Conservation (phyloP, 192 early-diverging fungal genomes). For the Backusella westeae region DNA sequence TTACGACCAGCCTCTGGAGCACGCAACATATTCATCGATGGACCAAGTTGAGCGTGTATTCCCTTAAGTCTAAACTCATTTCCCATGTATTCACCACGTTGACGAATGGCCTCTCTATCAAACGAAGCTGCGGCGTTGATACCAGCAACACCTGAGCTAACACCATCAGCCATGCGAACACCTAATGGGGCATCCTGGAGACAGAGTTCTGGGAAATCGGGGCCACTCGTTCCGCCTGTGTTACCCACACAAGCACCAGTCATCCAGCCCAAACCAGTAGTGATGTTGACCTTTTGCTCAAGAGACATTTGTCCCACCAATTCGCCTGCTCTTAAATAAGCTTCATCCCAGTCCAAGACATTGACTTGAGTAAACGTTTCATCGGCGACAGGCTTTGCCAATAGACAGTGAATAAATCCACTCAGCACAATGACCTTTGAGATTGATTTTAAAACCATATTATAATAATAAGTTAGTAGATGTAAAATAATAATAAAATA, state of each 20-base stretch:
- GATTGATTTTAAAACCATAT: background rate
- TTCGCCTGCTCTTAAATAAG: constrained; percentile 18
- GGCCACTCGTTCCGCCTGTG: constrained; percentile 24
- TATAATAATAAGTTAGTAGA: background rate
- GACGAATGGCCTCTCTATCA: constrained; percentile 49
- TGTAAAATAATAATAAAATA: too few relatives aligned
- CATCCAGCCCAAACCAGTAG: constrained; percentile 44
- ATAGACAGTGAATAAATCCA: background rate
- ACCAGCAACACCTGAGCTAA: constrained; percentile 45
- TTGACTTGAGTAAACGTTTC: background rate
- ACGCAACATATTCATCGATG: constrained; percentile 32
- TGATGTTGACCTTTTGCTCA: constrained; percentile 45
- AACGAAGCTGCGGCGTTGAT: constrained; percentile 64
- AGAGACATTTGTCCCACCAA: constrained; percentile 37
- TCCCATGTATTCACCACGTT: constrained; percentile 49
- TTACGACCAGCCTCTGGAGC: constrained; percentile 27
- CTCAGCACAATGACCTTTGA: background rate
- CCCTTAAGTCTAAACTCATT: constrained; percentile 57
- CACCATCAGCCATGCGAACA: constrained; percentile 42
- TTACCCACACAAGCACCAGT: constrained; percentile 49
- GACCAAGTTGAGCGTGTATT: constrained; percentile 55
- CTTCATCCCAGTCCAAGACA: constrained; percentile 13
- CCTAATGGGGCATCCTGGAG: constrained; percentile 54
- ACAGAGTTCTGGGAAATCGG: constrained; percentile 50
- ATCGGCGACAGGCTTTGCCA: background rate